Evolutionary conservation across 148 eudicot species (phyloP).

Genomic region (Rhododendron kiyosumense): DNA sequence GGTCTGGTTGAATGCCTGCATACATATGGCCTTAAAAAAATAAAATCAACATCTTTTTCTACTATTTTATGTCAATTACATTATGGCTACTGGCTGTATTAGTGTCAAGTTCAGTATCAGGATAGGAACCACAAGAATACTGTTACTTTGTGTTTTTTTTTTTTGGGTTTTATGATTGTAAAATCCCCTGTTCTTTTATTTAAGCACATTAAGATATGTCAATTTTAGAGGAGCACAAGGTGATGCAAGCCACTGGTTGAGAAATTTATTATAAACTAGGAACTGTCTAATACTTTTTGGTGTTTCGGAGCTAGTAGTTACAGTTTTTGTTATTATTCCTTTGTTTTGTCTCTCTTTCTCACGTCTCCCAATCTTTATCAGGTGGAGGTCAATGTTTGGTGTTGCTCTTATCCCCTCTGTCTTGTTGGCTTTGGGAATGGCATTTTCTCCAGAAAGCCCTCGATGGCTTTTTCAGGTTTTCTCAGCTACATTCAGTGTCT

Average conservation of each 20-base stretch:
- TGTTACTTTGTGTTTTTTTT: too few relatives aligned
- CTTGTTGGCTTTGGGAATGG: conserved; percentile 84
- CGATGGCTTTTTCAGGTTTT: conserved; percentile 92
- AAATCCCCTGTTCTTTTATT: neutral
- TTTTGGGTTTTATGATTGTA: neutral
- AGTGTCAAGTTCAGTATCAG: neutral
- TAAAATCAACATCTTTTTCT: neutral
- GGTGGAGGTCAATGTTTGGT: conserved; percentile 99
- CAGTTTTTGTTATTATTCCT: neutral
- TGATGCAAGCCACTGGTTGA: neutral
- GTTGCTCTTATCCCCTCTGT: conserved; percentile 77
- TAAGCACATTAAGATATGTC: neutral
- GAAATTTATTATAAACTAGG: neutral
- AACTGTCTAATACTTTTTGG: neutral
- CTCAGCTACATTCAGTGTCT: neutral
- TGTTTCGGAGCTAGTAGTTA: neutral
- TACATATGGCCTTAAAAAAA: neutral
- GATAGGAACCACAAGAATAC: neutral
- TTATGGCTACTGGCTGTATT: neutral
- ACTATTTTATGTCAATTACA: neutral
- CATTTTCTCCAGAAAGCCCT: conserved; percentile 94
- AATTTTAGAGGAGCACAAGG: neutral
- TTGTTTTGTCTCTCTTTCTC: neutral
- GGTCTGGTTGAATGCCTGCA: neutral
- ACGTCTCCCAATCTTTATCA: conserved; percentile 15